Percentiles rank a stretch among this genome's conserved stretches.
Evolutionary conservation across 2,329 filamentous ascomycete genomes (phyloP).

Genomic region (Xylariaceae sp.): DNA sequence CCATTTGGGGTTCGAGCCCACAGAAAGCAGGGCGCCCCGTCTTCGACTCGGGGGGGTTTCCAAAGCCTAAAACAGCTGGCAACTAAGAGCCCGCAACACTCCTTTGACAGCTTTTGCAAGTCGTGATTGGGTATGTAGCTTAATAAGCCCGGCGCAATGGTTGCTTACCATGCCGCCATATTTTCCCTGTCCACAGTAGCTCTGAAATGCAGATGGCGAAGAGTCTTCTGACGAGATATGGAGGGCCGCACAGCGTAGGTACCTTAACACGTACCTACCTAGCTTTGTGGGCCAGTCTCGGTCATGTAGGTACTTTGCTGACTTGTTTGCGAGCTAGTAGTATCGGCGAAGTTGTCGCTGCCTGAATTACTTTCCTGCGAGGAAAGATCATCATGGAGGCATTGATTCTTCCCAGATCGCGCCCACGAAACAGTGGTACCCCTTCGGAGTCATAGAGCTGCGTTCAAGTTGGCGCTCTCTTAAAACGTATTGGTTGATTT

Average conservation of each 20-base stretch:
- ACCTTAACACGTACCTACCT: background rate
- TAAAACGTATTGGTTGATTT: constrained; percentile 4
- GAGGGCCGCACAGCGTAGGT: background rate
- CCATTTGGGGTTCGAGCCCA: constrained; percentile 1
- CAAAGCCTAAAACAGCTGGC: background rate
- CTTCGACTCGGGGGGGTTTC: background rate
- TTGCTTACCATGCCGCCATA: background rate
- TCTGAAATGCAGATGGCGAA: background rate
- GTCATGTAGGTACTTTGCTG: background rate
- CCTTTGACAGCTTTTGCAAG: background rate
- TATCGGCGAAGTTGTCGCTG: constrained; percentile 8
- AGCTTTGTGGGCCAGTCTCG: background rate
- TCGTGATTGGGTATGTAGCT: background rate
- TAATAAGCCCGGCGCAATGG: background rate
- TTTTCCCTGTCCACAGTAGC: background rate
- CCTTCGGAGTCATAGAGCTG: background rate
- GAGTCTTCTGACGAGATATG: background rate
- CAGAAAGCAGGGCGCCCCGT: background rate
- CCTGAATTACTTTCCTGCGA: constrained; percentile 3
- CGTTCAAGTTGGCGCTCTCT: background rate
- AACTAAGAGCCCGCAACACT: background rate
- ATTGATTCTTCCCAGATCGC: background rate
- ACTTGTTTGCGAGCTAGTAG: constrained; percentile 5
- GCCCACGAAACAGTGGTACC: background rate
- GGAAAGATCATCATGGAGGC: background rate